Conservation (phyloP, 2,329 filamentous ascomycete species). For the Neonectria coccinea region DNA sequence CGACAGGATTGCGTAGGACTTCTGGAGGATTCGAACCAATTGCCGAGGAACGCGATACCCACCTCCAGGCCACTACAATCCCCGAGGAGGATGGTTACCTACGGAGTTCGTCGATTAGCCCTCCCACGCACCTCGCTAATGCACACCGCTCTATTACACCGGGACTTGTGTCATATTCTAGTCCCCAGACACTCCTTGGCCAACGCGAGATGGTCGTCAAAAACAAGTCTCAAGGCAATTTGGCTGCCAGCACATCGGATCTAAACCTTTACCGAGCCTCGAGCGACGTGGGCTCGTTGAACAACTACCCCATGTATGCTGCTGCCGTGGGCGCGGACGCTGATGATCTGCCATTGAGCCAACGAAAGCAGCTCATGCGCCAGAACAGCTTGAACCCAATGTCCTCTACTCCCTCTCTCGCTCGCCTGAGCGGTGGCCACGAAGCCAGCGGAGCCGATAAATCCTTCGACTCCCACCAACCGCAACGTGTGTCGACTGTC, state of each 20-base stretch:
- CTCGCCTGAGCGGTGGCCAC: conserved; percentile 46
- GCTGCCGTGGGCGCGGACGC: conserved; percentile 56
- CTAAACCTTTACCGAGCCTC: conserved; percentile 45
- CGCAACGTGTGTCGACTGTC: conserved; percentile 59
- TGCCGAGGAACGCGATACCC: conserved; percentile 54
- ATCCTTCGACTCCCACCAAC: conserved; percentile 67
- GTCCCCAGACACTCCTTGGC: conserved; percentile 67
- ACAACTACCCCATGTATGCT: conserved; percentile 51
- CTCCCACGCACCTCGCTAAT: conserved; percentile 39
- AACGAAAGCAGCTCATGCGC: conserved; percentile 72
- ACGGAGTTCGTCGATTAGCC: conserved; percentile 31
- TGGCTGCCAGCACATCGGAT: conserved; percentile 47
- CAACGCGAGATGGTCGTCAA: conserved; percentile 67
- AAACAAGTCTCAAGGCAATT: conserved; percentile 61
- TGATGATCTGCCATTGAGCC: conserved; percentile 79
- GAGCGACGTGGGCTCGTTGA: conserved; percentile 58
- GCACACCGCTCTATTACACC: conserved; percentile 51
- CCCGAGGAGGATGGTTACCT: conserved; percentile 38
- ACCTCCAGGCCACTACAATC: conserved; percentile 30
- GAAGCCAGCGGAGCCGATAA: conserved; percentile 44
- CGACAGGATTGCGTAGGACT: conserved; percentile 41
- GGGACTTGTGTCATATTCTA: conserved; percentile 63
- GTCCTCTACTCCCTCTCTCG: conserved; percentile 41
- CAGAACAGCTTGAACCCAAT: conserved; percentile 58
- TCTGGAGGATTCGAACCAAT: conserved; percentile 56